These are phyloP conservation scores for Apiotrichum laibachii DNA, from an alignment of 1,284 basidiomycete genomes.

Conservation along the genomic window DNA sequence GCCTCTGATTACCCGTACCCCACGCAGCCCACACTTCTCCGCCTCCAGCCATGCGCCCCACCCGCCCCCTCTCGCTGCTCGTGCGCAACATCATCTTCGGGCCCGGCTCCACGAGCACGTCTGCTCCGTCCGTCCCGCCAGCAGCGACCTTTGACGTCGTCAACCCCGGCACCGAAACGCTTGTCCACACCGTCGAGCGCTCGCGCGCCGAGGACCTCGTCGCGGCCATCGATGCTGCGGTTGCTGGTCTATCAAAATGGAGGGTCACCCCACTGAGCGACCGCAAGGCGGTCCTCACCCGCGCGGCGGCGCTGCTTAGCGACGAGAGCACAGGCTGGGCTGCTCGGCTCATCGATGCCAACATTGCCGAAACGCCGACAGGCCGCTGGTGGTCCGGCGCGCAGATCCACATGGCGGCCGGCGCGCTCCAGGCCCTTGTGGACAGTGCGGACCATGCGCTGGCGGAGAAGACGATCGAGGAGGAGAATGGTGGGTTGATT, in stretches of 20 bases:
- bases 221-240: slow-evolving; percentile 8
- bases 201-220: too few relatives aligned
- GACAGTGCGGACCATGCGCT: slow-evolving; percentile 18
- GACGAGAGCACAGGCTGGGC: slow-evolving; percentile 19
- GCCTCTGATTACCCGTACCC: too few relatives aligned
- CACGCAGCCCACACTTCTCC: not conserved
- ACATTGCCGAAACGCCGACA: slow-evolving; percentile 19
- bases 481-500: slow-evolving; percentile 12
- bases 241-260: slow-evolving; percentile 15
- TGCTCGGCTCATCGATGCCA: slow-evolving; percentile 12
- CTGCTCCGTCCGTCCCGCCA: too few relatives aligned
- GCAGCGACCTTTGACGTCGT: slow-evolving; percentile 13
- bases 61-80: not conserved
- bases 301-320: slow-evolving; percentile 15
- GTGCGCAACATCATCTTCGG: slow-evolving; percentile 1
- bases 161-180: slow-evolving; percentile 16
- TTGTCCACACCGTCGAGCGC: slow-evolving; percentile 12
- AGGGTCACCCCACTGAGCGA: slow-evolving; percentile 7
- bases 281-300: slow-evolving; percentile 13
- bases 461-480: slow-evolving; percentile 6
- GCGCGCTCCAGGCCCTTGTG: slow-evolving; percentile 10
- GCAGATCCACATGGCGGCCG: slow-evolving; percentile 12
- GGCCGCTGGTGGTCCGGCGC: slow-evolving; percentile 18
- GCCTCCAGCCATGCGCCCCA: not conserved
- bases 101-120: not conserved